Evolutionary conservation across 1,284 basidiomycete genomes (phyloP).

Genomic region (Tilletia setariae): DNA sequence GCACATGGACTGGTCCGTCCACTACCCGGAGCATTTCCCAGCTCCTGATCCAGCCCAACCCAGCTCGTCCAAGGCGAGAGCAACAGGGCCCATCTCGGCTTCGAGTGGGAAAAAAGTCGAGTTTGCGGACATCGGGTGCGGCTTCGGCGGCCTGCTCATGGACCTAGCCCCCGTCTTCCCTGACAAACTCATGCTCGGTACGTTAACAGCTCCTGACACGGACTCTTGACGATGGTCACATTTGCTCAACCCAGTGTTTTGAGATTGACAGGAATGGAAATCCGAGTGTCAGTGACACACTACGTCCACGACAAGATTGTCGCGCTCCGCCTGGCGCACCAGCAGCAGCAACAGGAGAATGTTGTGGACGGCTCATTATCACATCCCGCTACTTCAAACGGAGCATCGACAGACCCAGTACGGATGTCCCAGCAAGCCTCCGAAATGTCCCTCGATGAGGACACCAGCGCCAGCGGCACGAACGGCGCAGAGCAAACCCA

Average conservation of each 20-base stretch:
- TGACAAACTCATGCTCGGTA: conserved; percentile 88
- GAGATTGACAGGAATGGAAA: conserved; percentile 88
- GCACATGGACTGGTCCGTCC: conserved; percentile 76
- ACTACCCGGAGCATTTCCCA: conserved; percentile 73
- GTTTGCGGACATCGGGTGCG: conserved; percentile 96
- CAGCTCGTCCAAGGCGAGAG: neutral
- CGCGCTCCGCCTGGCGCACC: conserved; percentile 66
- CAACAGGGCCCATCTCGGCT: conserved; percentile 10
- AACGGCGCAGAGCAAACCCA: neutral
- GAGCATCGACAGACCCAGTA: neutral
- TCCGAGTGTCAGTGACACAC: conserved; percentile 90
- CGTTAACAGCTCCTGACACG: conserved; percentile 10
- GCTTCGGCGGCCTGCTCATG: conserved; percentile 91
- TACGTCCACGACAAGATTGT: conserved; percentile 92
- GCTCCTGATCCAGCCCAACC: neutral
- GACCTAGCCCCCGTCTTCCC: conserved; percentile 87
- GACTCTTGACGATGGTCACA: neutral
- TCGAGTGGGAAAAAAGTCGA: conserved; percentile 66
- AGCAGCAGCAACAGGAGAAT: neutral
- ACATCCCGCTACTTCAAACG: neutral
- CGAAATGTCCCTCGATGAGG: neutral
- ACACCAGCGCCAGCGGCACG: neutral
- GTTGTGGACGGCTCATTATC: neutral
- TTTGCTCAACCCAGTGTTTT: no score
- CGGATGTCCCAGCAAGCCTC: neutral